Evolutionary conservation across 1,284 basidiomycete genomes (phyloP).

Genomic region (Ustilago vetiveriae): DNA sequence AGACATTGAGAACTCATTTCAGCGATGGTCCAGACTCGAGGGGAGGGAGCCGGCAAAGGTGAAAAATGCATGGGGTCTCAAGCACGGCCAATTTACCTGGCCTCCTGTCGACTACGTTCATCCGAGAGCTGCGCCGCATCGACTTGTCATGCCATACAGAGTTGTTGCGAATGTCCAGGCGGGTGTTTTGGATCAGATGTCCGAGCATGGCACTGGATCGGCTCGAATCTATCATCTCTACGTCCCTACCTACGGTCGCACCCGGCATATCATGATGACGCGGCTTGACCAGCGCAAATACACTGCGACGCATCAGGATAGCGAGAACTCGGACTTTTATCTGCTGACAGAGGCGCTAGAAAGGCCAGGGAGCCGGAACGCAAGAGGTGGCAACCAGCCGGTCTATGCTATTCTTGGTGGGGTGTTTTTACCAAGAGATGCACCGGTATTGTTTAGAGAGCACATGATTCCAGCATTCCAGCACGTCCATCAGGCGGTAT

Average conservation of each 20-base stretch:
- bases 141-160: not conserved
- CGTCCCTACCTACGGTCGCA: not conserved
- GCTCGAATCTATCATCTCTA: not conserved
- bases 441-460: not conserved
- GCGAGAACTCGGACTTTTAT: constrained; percentile 1
- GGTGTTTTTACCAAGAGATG: constrained; percentile 1
- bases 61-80: not conserved
- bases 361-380: not conserved
- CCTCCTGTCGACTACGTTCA: not conserved
- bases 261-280: constrained; percentile 2
- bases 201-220: not conserved
- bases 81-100: not conserved
- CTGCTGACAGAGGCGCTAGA: not conserved
- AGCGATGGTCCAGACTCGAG: not conserved
- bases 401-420: constrained; percentile 3
- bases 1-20: not conserved
- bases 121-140: too few relatives aligned
- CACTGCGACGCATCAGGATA: not conserved
- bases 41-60: not conserved
- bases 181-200: not conserved
- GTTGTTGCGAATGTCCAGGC: not conserved
- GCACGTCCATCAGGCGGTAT: not conserved
- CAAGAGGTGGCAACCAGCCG: too few relatives aligned
- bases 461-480: not conserved
- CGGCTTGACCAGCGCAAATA: not conserved